A percentile compares a stretch with the other conserved stretches of the same genome.
Evolutionary conservation across 176 grass and related monocot genomes (phyloP).

Genomic region (Carex parvula): DNA sequence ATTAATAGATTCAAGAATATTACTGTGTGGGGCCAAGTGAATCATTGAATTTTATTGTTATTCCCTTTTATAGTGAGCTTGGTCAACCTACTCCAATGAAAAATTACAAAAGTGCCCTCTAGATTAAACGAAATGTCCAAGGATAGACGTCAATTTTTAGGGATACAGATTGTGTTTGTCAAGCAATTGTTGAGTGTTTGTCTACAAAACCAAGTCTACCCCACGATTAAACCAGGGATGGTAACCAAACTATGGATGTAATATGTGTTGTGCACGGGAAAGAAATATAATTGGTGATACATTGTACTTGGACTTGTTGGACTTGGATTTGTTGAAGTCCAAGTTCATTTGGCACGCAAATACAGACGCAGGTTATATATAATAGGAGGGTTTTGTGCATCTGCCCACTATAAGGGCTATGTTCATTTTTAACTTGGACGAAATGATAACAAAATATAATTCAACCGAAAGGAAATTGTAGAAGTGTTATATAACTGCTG

Average conservation of each 20-base stretch:
- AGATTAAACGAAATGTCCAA: not conserved
- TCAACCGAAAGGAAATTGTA: not conserved
- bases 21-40: conserved; percentile 11
- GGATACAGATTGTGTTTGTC: not conserved
- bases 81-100: not conserved
- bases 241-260: not conserved
- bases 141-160: not conserved
- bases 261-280: not conserved
- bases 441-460: not conserved
- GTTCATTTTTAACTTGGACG: not conserved
- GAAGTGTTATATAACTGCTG: not conserved
- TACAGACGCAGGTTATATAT: not conserved
- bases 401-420: not conserved
- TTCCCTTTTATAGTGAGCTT: conserved; percentile 2
- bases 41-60: not conserved
- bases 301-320: conserved; percentile 19
- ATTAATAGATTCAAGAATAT: conserved; percentile 20
- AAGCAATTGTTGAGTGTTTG: not conserved
- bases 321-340: conserved; percentile 8
- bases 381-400: not conserved
- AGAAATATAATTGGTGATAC: not conserved
- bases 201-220: conserved; percentile 1
- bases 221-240: not conserved
- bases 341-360: not conserved
- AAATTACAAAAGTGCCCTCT: not conserved